phyloP scores from a whole-genome alignment of 805 yeast species.

The Starmerella riodocensis region DNA sequence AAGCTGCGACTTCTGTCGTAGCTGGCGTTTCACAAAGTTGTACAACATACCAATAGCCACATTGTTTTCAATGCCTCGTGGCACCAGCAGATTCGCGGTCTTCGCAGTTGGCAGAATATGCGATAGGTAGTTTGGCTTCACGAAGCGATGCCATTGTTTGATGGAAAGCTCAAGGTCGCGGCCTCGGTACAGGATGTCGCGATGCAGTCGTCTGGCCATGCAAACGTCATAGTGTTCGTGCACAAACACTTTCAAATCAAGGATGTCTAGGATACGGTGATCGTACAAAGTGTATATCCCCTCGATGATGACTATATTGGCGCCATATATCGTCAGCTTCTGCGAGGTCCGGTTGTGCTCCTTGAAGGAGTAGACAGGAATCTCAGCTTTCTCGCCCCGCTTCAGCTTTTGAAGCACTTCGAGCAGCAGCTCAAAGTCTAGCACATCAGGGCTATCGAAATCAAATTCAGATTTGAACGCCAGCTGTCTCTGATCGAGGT shows the following conservation, averaged over 20 bases:
- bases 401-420: slow-evolving; percentile 53
- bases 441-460: slow-evolving; percentile 75
- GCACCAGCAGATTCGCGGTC: slow-evolving; percentile 77
- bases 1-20: slow-evolving; percentile 46
- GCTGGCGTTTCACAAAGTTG: slow-evolving; percentile 62
- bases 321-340: slow-evolving; percentile 73
- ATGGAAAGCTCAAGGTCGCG: slow-evolving; percentile 72
- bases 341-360: slow-evolving; percentile 49
- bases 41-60: slow-evolving; percentile 72
- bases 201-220: slow-evolving; percentile 68
- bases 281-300: slow-evolving; percentile 79
- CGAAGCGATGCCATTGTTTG: slow-evolving; percentile 80
- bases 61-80: slow-evolving; percentile 71
- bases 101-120: slow-evolving; percentile 63
- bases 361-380: slow-evolving; percentile 60
- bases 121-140: slow-evolving; percentile 79
- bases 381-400: slow-evolving; percentile 49
- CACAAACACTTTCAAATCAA: slow-evolving; percentile 81
- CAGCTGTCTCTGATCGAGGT: slow-evolving; percentile 40
- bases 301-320: slow-evolving; percentile 82
- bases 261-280: slow-evolving; percentile 50
- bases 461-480: slow-evolving; percentile 68
- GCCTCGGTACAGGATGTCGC: slow-evolving; percentile 80
- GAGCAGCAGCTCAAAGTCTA: slow-evolving; percentile 63
- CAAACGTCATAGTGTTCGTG: slow-evolving; percentile 92